Base-by-base conservation (phyloP, 176 grass and related monocot species). In the Otatea glauca region DNA sequence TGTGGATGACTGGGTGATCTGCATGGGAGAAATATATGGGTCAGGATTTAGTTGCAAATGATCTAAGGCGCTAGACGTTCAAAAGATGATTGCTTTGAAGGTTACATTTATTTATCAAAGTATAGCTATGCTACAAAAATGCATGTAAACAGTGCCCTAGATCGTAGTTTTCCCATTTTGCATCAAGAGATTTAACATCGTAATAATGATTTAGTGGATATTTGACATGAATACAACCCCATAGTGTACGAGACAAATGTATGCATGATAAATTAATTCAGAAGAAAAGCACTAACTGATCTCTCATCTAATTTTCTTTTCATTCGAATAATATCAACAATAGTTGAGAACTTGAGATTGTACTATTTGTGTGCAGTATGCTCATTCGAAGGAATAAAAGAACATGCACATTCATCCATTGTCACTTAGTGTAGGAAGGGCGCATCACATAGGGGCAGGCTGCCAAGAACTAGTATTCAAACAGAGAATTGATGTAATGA, bases 1-100 rank as follows among this genome's bases (percentile, higher is more conserved):
- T 88, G 64, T 97, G 94, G 81, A 97, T 97, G 68, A 97, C 86
- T 42, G 94, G 94, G 49, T 97, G 81, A 73, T 97, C 94, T 97
- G 77, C 86, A 86, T 24, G 0, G 24, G 59, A 63, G 35, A 71
- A 91, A 78, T 13, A 39, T 51, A 76, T 32, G 60, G 77, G 70
- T 84, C 39, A 58, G 48, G 60, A 75, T 44, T 20, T 21, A 59
- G 34, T 72, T 63, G n/a, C 25, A 41, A 50, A 27, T 67, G 48
- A 86, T 66, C n/a, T 17, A 27, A 49, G n/a, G 50, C 18, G 0
- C 58, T 76, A 50, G 11, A 37, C 21, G 8, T 83, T 34, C 56
- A 29, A 81, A 25, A 82, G n/a, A 27, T 73, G 34, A 85, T 77
- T 82, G 73, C 12, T 80, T 80, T 25, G 18, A 35, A 68, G 13